Percentiles rank a stretch among this genome's conserved stretches.
Evolutionary conservation across 2,329 filamentous ascomycete genomes (phyloP).

Genomic region (Fusarium sororula): DNA sequence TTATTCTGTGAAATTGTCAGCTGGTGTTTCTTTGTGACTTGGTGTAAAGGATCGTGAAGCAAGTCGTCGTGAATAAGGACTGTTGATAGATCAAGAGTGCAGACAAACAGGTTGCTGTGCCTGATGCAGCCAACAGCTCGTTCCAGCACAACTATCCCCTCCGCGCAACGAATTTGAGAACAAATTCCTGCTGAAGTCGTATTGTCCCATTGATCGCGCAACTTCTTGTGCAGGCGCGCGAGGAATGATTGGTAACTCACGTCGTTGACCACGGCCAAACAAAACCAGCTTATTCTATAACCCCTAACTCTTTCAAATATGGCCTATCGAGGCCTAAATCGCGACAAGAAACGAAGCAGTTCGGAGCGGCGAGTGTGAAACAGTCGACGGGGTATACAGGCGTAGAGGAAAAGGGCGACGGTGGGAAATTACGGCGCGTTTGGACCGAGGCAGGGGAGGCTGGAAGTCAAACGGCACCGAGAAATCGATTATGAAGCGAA

Average conservation of each 20-base stretch:
- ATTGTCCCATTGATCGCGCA: conserved; percentile 13
- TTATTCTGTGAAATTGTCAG: conserved; percentile 37
- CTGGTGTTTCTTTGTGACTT: conserved; percentile 3
- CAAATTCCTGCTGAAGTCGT: background rate
- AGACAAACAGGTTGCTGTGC: background rate
- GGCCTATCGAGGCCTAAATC: conserved; percentile 40
- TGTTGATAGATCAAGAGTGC: background rate
- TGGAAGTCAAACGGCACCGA: conserved; percentile 18
- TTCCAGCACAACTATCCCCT: background rate
- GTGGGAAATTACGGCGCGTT: conserved; percentile 37
- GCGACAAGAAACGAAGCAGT: conserved; percentile 27
- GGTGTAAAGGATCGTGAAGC: conserved; percentile 9
- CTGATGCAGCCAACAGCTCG: background rate
- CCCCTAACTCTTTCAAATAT: conserved; percentile 40
- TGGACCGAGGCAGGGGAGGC: conserved; percentile 33
- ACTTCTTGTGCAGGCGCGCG: conserved; percentile 9
- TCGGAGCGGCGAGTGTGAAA: conserved; percentile 14
- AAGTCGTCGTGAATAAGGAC: background rate
- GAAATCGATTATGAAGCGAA: conserved; percentile 26
- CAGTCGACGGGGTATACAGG: conserved; percentile 17
- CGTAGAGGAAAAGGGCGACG: conserved; percentile 26
- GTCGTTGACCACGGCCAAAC: conserved; percentile 31
- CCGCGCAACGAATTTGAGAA: background rate
- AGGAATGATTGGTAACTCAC: conserved; percentile 39
- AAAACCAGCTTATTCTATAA: conserved; percentile 36